phyloP scores from a whole-genome alignment of 2,329 filamentous ascomycete species.

The Cladophialophora immunda region DNA sequence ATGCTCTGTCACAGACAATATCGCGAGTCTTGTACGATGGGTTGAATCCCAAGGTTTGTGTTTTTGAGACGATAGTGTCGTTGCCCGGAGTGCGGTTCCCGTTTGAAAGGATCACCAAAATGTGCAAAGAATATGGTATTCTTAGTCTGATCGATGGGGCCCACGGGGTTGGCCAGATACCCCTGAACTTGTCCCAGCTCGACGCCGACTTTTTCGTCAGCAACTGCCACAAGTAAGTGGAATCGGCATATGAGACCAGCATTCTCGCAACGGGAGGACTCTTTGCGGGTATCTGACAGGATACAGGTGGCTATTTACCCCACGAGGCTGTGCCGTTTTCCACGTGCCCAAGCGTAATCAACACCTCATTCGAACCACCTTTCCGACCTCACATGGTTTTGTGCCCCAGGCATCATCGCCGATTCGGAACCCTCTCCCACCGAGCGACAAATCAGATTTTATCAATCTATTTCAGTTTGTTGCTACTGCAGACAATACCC shows the following conservation, averaged over 20 bases:
- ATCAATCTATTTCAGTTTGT: slow-evolving; percentile 77
- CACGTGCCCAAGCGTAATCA: slow-evolving; percentile 83
- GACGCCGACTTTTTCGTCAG: slow-evolving; percentile 86
- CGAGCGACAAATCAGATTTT: slow-evolving; percentile 64
- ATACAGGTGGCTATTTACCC: slow-evolving; percentile 76
- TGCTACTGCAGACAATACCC: slow-evolving; percentile 76
- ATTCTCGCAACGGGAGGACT: slow-evolving; percentile 1
- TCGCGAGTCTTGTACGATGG: slow-evolving; percentile 62
- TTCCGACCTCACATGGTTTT: slow-evolving; percentile 85
- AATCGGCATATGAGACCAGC: slow-evolving; percentile 11
- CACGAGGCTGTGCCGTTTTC: slow-evolving; percentile 81
- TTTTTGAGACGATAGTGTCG: slow-evolving; percentile 84
- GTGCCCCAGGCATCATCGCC: slow-evolving; percentile 50
- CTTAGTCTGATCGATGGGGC: slow-evolving; percentile 83
- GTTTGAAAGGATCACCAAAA: slow-evolving; percentile 71
- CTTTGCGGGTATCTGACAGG: slow-evolving; percentile 17
- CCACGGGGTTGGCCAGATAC: slow-evolving; percentile 82
- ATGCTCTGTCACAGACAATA: slow-evolving; percentile 68
- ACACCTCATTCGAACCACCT: slow-evolving; percentile 72
- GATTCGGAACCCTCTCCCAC: slow-evolving; percentile 32
- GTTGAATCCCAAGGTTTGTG: slow-evolving; percentile 70
- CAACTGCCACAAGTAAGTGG: slow-evolving; percentile 77
- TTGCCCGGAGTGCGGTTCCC: slow-evolving; percentile 82
- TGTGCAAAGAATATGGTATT: slow-evolving; percentile 73
- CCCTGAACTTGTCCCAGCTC: slow-evolving; percentile 70